Conservation (phyloP, 2,329 filamentous ascomycete genomes). For the Aspergillus quadrilineatus region DNA sequence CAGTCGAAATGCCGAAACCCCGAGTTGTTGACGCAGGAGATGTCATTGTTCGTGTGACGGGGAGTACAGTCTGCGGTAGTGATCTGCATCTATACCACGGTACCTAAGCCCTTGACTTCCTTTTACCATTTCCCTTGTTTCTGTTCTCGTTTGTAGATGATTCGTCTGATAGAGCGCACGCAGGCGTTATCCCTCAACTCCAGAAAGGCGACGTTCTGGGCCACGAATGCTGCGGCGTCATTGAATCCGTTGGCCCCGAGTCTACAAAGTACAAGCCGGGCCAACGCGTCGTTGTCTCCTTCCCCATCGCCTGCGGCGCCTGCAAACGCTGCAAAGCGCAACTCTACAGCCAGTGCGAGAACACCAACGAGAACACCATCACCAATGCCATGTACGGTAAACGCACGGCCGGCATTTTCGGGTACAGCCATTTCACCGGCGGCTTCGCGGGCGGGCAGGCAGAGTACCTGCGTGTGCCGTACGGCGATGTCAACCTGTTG, state of each 20-base stretch:
- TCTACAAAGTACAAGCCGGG: slow-evolving; percentile 58
- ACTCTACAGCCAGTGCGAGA: slow-evolving; percentile 75
- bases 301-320: slow-evolving; percentile 69
- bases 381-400: slow-evolving; percentile 76
- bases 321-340: slow-evolving; percentile 81
- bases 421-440: slow-evolving; percentile 73
- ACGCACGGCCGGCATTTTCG: slow-evolving; percentile 66
- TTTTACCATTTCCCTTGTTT: not conserved
- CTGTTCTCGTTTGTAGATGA: too few species aligned
- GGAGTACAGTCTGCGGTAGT: slow-evolving; percentile 61
- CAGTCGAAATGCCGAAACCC: slow-evolving; percentile 67
- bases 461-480: slow-evolving; percentile 80
- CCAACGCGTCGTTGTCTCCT: slow-evolving; percentile 75
- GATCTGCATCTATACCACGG: slow-evolving; percentile 56
- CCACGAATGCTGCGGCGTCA: slow-evolving; percentile 55
- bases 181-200: slow-evolving; percentile 56
- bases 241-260: slow-evolving; percentile 55
- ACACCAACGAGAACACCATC: slow-evolving; percentile 71
- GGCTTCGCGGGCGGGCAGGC: slow-evolving; percentile 86
- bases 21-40: slow-evolving; percentile 70
- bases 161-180: slow-evolving; percentile 7
- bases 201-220: slow-evolving; percentile 67
- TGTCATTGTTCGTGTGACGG: slow-evolving; percentile 76
- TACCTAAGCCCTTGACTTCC: slow-evolving; percentile 7
- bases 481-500: slow-evolving; percentile 77